phyloP scores from a whole-genome alignment of 257 asterid genomes.

The Marsdenia floribunda region DNA sequence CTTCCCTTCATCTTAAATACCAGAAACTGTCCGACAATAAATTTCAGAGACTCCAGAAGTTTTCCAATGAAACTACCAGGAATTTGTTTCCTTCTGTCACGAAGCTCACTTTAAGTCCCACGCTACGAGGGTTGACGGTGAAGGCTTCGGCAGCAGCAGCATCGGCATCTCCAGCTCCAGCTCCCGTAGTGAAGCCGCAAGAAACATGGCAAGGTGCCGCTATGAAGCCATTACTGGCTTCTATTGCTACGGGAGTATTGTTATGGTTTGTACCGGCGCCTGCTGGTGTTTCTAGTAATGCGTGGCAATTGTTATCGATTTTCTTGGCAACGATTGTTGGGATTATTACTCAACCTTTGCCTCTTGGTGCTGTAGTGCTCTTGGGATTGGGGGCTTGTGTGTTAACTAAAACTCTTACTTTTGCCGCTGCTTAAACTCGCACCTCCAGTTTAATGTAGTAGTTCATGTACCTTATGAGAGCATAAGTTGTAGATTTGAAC shows the following conservation, averaged over 20 bases:
- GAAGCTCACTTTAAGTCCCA: not conserved
- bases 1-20: conserved; percentile 6
- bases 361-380: conserved; percentile 87
- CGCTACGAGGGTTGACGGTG: not conserved
- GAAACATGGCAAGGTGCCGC: conserved; percentile 83
- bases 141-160: conserved; percentile 30
- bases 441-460: no score
- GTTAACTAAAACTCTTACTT: conserved; percentile 72
- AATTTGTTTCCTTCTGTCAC: not conserved
- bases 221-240: conserved; percentile 61
- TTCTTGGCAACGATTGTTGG: conserved; percentile 92
- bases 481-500: no score
- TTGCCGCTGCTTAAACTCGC: conserved; percentile 87
- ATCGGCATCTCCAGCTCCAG: conserved; percentile 10
- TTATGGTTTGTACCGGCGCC: conserved; percentile 86
- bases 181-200: conserved; percentile 17
- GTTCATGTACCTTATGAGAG: no score
- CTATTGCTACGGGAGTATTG: conserved; percentile 70
- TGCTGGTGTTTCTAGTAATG: conserved; percentile 60
- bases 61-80: not conserved
- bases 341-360: conserved; percentile 85
- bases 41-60: not conserved
- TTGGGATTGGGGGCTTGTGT: conserved; percentile 90
- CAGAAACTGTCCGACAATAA: not conserved
- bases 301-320: conserved; percentile 84